Conservation (phyloP, 768 basidiomycete genomes). For the Peribolospora kevripleyi region DNA sequence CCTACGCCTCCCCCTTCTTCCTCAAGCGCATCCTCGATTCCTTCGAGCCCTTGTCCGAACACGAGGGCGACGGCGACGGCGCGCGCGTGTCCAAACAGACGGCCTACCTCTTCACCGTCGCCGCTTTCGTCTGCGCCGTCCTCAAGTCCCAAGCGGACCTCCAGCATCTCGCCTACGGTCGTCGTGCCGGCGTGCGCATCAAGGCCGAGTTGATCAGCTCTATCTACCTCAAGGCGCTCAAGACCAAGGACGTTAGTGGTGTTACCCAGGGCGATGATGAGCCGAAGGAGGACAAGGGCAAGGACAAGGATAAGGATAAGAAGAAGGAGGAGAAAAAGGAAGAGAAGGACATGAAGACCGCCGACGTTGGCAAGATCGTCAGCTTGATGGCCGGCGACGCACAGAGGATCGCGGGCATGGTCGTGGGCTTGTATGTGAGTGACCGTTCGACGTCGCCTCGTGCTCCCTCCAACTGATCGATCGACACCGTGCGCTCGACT, state of each 20-base stretch:
- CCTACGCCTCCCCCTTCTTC: constrained; percentile 5
- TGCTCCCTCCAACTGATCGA: constrained; percentile 25
- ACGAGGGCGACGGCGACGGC: too few relatives aligned
- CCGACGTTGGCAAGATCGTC: constrained; percentile 9
- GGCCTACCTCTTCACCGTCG: constrained; percentile 9
- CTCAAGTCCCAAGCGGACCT: constrained; percentile 6
- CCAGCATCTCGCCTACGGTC: constrained; percentile 10
- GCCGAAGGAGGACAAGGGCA: not conserved
- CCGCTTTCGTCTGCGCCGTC: constrained; percentile 7
- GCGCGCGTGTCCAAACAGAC: not conserved
- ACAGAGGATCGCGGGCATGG: constrained; percentile 18
- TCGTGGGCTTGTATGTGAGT: not conserved
- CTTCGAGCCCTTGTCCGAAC: not conserved
- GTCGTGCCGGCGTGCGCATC: constrained; percentile 8
- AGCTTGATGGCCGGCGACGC: constrained; percentile 29
- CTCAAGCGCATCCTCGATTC: constrained; percentile 9
- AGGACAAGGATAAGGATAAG: not conserved
- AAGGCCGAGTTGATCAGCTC: constrained; percentile 6
- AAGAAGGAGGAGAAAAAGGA: constrained; percentile 8
- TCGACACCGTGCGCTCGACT: too few relatives aligned
- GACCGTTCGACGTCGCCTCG: constrained; percentile 3
- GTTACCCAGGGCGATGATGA: not conserved
- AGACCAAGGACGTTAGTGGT: constrained; percentile 2
- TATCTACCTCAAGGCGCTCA: constrained; percentile 9
- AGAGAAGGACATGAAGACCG: constrained; percentile 17